A percentile compares a stretch with the other conserved stretches of the same genome.
phyloP scores from a whole-genome alignment of 768 basidiomycete genomes.

The Lactifluus subvellereus region DNA sequence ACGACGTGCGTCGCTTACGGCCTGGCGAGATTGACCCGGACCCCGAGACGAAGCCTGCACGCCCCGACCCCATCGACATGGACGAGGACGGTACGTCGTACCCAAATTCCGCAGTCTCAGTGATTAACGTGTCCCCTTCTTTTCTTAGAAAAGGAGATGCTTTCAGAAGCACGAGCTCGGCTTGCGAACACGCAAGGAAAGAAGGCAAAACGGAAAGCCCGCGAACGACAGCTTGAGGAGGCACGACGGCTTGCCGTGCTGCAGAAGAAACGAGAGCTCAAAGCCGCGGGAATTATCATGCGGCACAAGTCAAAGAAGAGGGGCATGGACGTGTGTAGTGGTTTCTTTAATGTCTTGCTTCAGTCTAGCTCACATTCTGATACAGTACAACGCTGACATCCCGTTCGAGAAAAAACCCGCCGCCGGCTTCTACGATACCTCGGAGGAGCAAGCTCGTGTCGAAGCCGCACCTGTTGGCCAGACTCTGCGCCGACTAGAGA shows the following conservation, averaged over 20 bases:
- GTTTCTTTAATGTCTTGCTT: background rate
- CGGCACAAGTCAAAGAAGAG: slow-evolving; percentile 92
- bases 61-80: slow-evolving; percentile 99
- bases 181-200: slow-evolving; percentile 99
- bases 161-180: slow-evolving; percentile 96
- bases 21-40: slow-evolving; percentile 99
- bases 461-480: slow-evolving; percentile 89
- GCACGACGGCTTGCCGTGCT: slow-evolving; percentile 89
- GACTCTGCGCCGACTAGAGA: slow-evolving; percentile 85
- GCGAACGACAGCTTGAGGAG: slow-evolving; percentile 95
- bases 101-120: background rate
- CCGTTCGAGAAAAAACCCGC: slow-evolving; percentile 98
- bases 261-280: slow-evolving; percentile 96
- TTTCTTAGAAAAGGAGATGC: slow-evolving; percentile 91
- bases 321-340: slow-evolving; percentile 84
- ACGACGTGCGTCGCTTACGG: slow-evolving; percentile 80
- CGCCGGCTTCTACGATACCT: slow-evolving; percentile 93
- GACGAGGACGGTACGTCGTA: slow-evolving; percentile 83
- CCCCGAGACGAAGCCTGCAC: slow-evolving; percentile 96
- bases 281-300: slow-evolving; percentile 97
- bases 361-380: slow-evolving; percentile 15
- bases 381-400: slow-evolving; percentile 93
- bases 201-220: slow-evolving; percentile 97
- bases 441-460: slow-evolving; percentile 85
- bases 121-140: slow-evolving; percentile 14